phyloP scores from a whole-genome alignment of 2,329 filamentous ascomycete genomes.

The Phaeosphaeria sp. region DNA sequence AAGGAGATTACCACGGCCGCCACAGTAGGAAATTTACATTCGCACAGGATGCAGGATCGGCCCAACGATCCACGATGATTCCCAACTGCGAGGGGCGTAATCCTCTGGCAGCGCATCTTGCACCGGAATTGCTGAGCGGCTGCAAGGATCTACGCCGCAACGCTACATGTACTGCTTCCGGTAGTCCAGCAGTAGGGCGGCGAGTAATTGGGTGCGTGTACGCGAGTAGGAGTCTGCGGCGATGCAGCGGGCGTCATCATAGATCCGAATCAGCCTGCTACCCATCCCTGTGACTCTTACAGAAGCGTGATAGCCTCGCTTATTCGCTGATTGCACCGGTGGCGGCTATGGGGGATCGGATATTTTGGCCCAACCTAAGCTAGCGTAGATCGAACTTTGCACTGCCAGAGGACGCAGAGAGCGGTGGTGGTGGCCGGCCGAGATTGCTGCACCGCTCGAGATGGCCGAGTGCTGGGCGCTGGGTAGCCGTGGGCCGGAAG shows the following conservation, averaged over 20 bases:
- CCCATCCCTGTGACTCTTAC: conserved; percentile 13
- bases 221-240: background rate
- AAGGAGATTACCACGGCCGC: conserved; percentile 12
- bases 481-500: background rate
- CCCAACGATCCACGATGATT: background rate
- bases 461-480: background rate
- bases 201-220: background rate
- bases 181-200: background rate
- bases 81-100: background rate
- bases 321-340: conserved; percentile 20
- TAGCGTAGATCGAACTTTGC: conserved; percentile 7
- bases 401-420: background rate
- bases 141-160: background rate
- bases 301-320: conserved; percentile 18
- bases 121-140: background rate
- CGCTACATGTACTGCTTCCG: background rate
- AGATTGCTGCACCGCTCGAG: background rate
- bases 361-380: conserved; percentile 30
- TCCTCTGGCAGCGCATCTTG: background rate
- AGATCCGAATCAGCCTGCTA: conserved; percentile 22
- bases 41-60: background rate
- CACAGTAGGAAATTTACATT: background rate
- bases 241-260: conserved; percentile 15
- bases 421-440: conserved; percentile 2
- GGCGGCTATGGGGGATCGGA: conserved; percentile 22